phyloP scores from a whole-genome alignment of 2,329 filamentous ascomycete genomes.

The Coniochaeta hoffmannii region DNA sequence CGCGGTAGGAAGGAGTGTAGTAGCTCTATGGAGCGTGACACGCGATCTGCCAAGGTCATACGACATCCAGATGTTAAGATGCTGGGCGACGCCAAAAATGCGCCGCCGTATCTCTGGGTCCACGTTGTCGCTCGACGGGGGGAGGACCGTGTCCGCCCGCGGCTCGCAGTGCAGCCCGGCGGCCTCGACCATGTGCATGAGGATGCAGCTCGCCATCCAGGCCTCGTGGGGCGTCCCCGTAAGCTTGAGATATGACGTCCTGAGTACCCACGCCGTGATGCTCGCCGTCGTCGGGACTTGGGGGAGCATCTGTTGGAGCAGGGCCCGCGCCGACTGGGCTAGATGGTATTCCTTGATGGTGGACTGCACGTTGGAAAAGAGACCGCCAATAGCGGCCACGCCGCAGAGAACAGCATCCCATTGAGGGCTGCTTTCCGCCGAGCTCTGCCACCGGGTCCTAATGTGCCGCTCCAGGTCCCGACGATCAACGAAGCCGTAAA shows the following conservation, averaged over 20 bases:
- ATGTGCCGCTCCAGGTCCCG: conserved; percentile 23
- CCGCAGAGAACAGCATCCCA: conserved; percentile 45
- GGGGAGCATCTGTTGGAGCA: conserved; percentile 33
- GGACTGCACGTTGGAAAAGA: conserved; percentile 39
- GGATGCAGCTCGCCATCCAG: conserved; percentile 49
- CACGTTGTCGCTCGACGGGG: conserved; percentile 15
- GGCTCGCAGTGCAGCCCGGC: conserved; percentile 37
- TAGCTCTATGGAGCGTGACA: conserved; percentile 38
- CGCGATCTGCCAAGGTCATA: conserved; percentile 50
- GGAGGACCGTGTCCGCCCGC: conserved; percentile 17
- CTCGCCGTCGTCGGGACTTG: conserved; percentile 25
- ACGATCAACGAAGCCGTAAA: conserved; percentile 41
- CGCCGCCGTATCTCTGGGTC: conserved; percentile 32
- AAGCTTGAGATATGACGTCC: conserved; percentile 44
- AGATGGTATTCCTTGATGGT: conserved; percentile 35
- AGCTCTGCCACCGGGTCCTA: conserved; percentile 23
- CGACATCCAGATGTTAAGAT: conserved; percentile 52
- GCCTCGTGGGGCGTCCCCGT: conserved; percentile 44
- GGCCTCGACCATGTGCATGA: conserved; percentile 52
- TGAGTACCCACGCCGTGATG: conserved; percentile 45
- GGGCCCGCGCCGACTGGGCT: conserved; percentile 33
- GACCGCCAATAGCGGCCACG: conserved; percentile 44
- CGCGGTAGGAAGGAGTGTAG: conserved; percentile 29
- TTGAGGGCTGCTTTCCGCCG: conserved; percentile 18
- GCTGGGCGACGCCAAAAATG: conserved; percentile 43